These are phyloP conservation scores for Magnolia officinalis DNA, from an alignment of 164 flowering plant species.

Conservation along the genomic window DNA sequence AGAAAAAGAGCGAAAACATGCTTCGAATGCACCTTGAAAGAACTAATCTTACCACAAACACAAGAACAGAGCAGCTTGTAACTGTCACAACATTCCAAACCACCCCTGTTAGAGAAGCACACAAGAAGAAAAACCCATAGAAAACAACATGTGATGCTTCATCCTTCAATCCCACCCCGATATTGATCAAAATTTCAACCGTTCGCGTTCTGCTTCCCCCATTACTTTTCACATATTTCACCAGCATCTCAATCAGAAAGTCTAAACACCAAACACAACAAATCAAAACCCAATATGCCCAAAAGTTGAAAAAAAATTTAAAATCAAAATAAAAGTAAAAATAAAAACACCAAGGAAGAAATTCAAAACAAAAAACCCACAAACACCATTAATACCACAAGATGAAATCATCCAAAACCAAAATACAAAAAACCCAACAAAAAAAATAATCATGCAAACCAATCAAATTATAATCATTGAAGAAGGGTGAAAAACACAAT, in stretches of 20 bases:
- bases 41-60: background rate
- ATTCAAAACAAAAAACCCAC: background rate
- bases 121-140: background rate
- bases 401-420: background rate
- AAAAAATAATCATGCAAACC: too few species aligned
- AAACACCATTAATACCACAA: background rate
- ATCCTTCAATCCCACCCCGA: background rate
- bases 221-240: too few species aligned
- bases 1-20: too few species aligned
- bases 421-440: background rate
- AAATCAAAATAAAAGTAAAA: background rate
- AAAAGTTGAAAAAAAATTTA: background rate
- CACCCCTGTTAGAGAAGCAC: background rate
- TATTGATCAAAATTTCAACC: background rate
- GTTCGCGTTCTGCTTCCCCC: background rate
- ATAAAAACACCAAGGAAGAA: background rate
- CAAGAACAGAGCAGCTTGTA: background rate
- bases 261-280: background rate
- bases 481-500: background rate
- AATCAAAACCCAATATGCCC: too few species aligned
- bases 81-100: background rate
- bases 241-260: background rate
- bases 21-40: too few species aligned
- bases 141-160: background rate
- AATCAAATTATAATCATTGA: background rate